phyloP scores from a whole-genome alignment of 495 filamentous ascomycete genomes.

The Glonium stellatum region DNA sequence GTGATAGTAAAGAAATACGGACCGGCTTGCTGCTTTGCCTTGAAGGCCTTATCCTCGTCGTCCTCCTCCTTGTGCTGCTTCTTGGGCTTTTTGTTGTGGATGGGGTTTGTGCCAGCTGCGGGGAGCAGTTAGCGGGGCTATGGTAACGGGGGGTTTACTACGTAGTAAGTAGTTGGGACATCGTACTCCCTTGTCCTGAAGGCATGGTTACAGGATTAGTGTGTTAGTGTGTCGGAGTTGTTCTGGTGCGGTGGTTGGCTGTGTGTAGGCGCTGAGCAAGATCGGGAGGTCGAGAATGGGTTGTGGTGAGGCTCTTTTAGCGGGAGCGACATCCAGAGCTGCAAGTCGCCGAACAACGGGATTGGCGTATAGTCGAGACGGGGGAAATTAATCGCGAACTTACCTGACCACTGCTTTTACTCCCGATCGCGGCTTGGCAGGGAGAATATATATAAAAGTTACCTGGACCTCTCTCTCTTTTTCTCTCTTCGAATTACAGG shows the following conservation, averaged over 20 bases:
- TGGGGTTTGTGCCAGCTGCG: conserved; percentile 38
- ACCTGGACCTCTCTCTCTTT: too few species aligned
- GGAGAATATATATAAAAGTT: too few species aligned
- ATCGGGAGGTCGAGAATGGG: too few species aligned
- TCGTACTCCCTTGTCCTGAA: conserved; percentile 30
- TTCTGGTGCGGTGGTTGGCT: not conserved
- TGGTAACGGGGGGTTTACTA: not conserved
- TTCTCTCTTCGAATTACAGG: too few species aligned
- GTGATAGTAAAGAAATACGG: not conserved
- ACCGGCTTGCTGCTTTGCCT: conserved; percentile 13
- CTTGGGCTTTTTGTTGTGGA: conserved; percentile 41
- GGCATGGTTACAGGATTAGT: conserved; percentile 20
- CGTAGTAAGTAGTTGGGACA: not conserved
- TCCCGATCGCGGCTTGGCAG: too few species aligned
- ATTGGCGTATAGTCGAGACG: too few species aligned
- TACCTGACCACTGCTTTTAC: too few species aligned
- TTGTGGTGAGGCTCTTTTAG: not conserved
- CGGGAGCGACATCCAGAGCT: too few species aligned
- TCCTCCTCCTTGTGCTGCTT: conserved; percentile 32
- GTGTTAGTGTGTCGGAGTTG: not conserved
- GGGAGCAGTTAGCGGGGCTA: conserved; percentile 22
- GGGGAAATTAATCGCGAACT: too few species aligned
- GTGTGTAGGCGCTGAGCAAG: too few species aligned
- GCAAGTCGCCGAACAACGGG: too few species aligned
- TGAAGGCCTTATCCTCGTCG: conserved; percentile 36